Evolutionary conservation across 805 yeast species (phyloP).

Genomic region (Nakazawaea siamensis): DNA sequence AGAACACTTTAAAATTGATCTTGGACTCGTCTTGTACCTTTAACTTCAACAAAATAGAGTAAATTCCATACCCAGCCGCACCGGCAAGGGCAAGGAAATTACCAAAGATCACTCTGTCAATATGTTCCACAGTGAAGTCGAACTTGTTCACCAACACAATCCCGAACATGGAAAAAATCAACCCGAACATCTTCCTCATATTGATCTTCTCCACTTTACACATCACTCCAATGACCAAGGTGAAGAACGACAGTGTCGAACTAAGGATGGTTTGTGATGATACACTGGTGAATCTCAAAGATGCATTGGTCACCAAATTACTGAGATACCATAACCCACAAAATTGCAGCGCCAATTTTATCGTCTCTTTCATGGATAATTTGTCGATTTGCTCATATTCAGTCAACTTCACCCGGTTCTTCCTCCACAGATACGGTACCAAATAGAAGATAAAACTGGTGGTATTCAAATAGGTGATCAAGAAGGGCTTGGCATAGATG

Average conservation of each 20-base stretch:
- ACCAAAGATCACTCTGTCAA: constrained; percentile 41
- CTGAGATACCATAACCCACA: constrained; percentile 87
- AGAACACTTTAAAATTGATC: constrained; percentile 79
- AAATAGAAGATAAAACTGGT: constrained; percentile 76
- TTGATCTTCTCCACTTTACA: constrained; percentile 66
- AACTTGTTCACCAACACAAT: constrained; percentile 70
- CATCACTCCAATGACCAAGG: constrained; percentile 71
- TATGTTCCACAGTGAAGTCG: constrained; percentile 33
- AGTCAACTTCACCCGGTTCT: not conserved
- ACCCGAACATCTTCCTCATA: constrained; percentile 56
- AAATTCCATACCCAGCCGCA: constrained; percentile 86
- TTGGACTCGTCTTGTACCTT: constrained; percentile 66
- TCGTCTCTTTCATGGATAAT: constrained; percentile 53
- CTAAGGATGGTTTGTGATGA: constrained; percentile 91
- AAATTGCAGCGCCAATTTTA: constrained; percentile 69
- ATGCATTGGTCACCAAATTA: constrained; percentile 81
- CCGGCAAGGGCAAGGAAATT: constrained; percentile 75
- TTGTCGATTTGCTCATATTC: not conserved
- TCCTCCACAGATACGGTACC: constrained; percentile 36
- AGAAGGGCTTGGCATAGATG: constrained; percentile 79
- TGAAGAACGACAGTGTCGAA: constrained; percentile 90
- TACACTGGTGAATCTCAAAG: constrained; percentile 82
- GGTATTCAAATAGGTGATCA: constrained; percentile 88
- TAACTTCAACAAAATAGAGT: constrained; percentile 75
- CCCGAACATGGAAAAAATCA: constrained; percentile 67